Percentiles rank a stretch among this genome's conserved stretches.
phyloP scores from a whole-genome alignment of 2,329 filamentous ascomycete species.

The Neopestalotiopsis clavispora region DNA sequence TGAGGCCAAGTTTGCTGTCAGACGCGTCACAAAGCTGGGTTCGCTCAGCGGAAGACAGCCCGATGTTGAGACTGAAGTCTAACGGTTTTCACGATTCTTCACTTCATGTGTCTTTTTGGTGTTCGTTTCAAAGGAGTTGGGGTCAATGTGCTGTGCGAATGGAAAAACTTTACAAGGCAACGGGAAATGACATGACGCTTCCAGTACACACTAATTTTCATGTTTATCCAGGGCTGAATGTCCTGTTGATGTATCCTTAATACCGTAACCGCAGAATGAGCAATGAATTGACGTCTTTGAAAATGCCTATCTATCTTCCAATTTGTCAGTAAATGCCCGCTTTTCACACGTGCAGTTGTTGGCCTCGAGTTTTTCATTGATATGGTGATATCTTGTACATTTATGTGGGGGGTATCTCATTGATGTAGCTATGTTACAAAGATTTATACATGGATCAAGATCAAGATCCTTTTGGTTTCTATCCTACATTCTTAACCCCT shows the following conservation, averaged over 20 bases:
- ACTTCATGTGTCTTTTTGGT: neutral
- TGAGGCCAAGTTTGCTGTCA: slow-evolving; percentile 78
- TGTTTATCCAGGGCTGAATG: neutral
- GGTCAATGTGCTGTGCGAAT: neutral
- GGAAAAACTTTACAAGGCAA: neutral
- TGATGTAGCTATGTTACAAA: too few species aligned
- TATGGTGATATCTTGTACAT: too few species aligned
- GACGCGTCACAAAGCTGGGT: slow-evolving; percentile 77
- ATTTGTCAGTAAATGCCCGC: too few species aligned
- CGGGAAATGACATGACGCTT: slow-evolving; percentile 8
- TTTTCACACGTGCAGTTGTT: too few species aligned
- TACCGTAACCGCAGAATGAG: slow-evolving; percentile 4
- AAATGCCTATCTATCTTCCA: neutral
- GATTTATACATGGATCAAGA: too few species aligned
- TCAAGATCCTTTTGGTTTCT: neutral
- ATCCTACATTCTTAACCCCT: neutral
- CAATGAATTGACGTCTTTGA: slow-evolving; percentile 4
- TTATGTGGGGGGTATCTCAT: too few species aligned
- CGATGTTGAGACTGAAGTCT: slow-evolving; percentile 81
- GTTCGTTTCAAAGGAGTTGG: neutral
- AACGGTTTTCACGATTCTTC: neutral
- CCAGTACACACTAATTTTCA: neutral
- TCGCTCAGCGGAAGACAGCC: slow-evolving; percentile 82
- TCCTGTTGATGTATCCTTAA: neutral
- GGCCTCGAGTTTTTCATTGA: too few species aligned